Evolutionary conservation across 2,329 filamentous ascomycete genomes (phyloP).

Genomic region (Trichophyton equinum): DNA sequence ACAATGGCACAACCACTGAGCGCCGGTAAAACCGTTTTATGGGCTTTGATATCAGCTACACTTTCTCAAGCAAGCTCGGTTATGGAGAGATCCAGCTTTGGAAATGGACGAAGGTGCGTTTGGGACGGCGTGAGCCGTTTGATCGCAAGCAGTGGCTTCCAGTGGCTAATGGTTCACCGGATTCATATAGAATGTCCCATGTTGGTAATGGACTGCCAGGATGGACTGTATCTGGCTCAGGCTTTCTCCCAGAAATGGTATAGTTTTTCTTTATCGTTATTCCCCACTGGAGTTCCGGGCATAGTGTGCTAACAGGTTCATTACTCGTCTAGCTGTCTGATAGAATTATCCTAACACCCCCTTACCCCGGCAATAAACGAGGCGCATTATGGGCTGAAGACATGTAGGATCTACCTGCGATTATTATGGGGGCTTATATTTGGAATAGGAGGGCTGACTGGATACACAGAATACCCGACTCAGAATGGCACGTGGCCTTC

Average conservation of each 20-base stretch:
- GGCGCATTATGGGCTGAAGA: constrained; percentile 69
- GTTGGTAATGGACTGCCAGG: constrained; percentile 40
- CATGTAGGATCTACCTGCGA: constrained; percentile 19
- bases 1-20: constrained; percentile 12
- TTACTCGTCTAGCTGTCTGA: constrained; percentile 53
- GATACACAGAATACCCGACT: constrained; percentile 21
- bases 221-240: constrained; percentile 44
- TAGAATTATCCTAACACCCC: constrained; percentile 81
- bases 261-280: constrained; percentile 10
- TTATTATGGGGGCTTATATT: background rate
- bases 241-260: constrained; percentile 43
- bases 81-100: constrained; percentile 65
- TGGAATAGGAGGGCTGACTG: background rate
- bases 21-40: constrained; percentile 32
- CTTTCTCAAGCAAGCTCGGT: constrained; percentile 43
- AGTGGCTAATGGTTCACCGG: constrained; percentile 2
- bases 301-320: background rate
- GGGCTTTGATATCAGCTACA: constrained; percentile 36
- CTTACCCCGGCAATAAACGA: constrained; percentile 71
- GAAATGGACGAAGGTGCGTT: constrained; percentile 51
- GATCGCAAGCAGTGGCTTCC: background rate
- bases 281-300: background rate
- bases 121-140: background rate
- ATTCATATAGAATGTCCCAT: constrained; percentile 46
- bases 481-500: constrained; percentile 71